These are phyloP conservation scores for Zygotorulaspora chibaensis DNA, from an alignment of 805 yeast species.

Conservation along the genomic window DNA sequence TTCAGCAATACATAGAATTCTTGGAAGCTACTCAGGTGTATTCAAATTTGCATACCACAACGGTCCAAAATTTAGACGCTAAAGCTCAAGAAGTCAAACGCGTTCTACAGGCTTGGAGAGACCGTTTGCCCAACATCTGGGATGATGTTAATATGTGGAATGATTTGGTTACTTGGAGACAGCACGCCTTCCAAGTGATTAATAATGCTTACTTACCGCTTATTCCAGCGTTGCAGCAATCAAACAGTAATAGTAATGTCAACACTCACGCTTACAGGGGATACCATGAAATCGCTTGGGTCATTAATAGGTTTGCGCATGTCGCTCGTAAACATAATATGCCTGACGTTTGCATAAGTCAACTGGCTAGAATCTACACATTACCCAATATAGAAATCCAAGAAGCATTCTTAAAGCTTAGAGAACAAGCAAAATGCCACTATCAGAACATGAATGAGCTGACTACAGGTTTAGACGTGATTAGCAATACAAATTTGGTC, in stretches of 20 bases:
- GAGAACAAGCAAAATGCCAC: conserved; percentile 98
- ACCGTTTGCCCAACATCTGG: conserved; percentile 92
- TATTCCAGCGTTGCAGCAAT: conserved; percentile 76
- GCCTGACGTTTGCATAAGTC: conserved; percentile 94
- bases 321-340: conserved; percentile 95
- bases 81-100: conserved; percentile 93
- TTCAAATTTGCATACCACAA: conserved; percentile 80
- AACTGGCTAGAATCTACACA: conserved; percentile 88
- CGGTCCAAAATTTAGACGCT: conserved; percentile 84
- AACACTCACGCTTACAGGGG: conserved; percentile 96
- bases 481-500: conserved; percentile 91
- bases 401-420: conserved; percentile 90
- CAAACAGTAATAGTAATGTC: conserved; percentile 61
- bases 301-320: conserved; percentile 94
- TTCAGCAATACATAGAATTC: conserved; percentile 96
- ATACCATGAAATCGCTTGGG: conserved; percentile 98
- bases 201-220: conserved; percentile 92
- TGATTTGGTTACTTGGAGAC: conserved; percentile 97
- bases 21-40: conserved; percentile 96
- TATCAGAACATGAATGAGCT: conserved; percentile 87
- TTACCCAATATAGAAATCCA: conserved; percentile 97
- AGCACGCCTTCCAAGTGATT: conserved; percentile 94
- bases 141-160: conserved; percentile 98
- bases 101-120: conserved; percentile 96
- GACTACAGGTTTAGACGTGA: conserved; percentile 93